Base-by-base conservation (phyloP, 495 filamentous ascomycete species). In the Letharia lupina region DNA sequence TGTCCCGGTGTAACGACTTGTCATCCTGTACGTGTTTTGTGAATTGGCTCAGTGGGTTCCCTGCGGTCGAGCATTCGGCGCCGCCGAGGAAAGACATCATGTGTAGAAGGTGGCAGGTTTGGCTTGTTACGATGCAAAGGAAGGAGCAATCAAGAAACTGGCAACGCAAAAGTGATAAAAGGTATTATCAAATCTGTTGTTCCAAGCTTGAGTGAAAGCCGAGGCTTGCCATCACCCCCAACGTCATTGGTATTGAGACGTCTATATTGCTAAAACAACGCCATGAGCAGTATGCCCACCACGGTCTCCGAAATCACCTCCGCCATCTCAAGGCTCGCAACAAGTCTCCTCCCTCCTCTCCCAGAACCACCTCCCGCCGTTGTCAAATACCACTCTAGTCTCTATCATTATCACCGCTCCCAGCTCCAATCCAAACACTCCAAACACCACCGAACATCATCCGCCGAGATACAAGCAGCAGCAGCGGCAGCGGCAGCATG, bases 41-140 rank as follows among this genome's bases (percentile, higher is more conserved):
- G 75, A 98, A 96, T 83, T 97, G 95, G 71, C 89, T 91, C 65
- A 98, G 87, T 63, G 95, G 95, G 77, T 98, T 98, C 72, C 87
- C 91, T 63, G 90, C 92, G 52, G 94, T 96, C 59, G 94, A 98
- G 82, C 94, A 98, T 78, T 98, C 94, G 69, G 92, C 90, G 70
- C 93, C 93, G 77, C 90, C 90, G 68, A 96, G 83, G 75, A 98
- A 96, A 33, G 92, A 95, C 94, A 96, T 96, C 68, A 62, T 79
- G 66, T 20, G 12, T 33, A 6, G 8, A 23, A 33, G 57, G 8
- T 54, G 31, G 50, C 7, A 31, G 45, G 20, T 23, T 0, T 23
- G 18, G 40, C 8, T 15, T n/a, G 16, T 37, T 47, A 42, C 16
- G 60, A 62, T 42, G 23, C 13, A 20, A 3, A 62, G 37, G 58